phyloP scores from a whole-genome alignment of 257 asterid species.

The Solanum rostratum region DNA sequence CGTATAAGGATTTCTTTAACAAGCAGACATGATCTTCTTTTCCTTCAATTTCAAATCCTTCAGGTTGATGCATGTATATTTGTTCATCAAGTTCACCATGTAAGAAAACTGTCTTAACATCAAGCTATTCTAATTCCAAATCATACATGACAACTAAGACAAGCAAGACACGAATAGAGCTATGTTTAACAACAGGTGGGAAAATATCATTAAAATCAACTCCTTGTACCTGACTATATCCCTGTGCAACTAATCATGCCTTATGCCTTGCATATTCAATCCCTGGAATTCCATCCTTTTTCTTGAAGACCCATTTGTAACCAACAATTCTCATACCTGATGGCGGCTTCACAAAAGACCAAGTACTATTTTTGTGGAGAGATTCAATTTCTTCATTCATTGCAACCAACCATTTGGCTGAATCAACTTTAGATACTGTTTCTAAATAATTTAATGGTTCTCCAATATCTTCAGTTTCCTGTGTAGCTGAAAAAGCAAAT shows the following conservation, averaged over 20 bases:
- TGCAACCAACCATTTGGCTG: not conserved
- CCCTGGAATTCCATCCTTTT: not conserved
- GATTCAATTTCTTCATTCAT: not conserved
- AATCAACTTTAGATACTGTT: not conserved
- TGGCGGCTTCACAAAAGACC: not conserved
- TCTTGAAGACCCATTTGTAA: not conserved
- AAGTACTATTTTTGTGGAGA: not conserved
- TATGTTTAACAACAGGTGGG: not conserved
- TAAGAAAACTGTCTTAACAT: no score
- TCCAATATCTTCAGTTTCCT: not conserved
- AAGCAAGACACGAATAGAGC: not conserved
- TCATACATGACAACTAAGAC: not conserved
- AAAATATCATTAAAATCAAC: not conserved
- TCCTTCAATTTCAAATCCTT: not conserved
- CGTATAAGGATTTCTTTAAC: not conserved
- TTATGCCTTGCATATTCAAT: not conserved
- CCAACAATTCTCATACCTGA: not conserved
- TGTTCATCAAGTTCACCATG: not conserved
- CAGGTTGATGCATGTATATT: not conserved
- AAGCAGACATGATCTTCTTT: no score
- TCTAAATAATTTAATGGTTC: not conserved
- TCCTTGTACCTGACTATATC: not conserved
- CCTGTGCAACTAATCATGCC: not conserved
- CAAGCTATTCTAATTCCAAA: not conserved
- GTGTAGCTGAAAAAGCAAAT: not conserved